Conservation (phyloP, 2,329 filamentous ascomycete genomes). For the Pseudocercospora fijiensis region DNA sequence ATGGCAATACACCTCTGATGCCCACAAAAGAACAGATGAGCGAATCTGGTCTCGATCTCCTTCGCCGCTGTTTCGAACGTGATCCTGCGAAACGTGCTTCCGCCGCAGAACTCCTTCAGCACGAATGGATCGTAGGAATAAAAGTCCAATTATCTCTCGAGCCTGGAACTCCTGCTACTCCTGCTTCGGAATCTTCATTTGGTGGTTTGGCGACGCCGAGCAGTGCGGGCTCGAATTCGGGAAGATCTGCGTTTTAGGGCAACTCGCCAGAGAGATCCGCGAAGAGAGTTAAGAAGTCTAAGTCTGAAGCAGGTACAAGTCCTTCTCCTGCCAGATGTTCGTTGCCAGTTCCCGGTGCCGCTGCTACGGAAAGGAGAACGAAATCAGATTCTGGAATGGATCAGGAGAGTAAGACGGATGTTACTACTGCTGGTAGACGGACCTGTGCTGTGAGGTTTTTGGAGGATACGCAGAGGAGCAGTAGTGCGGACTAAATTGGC, state of each 20-base stretch:
- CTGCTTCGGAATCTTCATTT: slow-evolving; percentile 26
- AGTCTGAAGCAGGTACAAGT: not conserved
- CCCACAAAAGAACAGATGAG: slow-evolving; percentile 82
- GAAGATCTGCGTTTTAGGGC: slow-evolving; percentile 1
- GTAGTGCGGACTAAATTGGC: not conserved
- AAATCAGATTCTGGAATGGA: not conserved
- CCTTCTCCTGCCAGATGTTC: not conserved
- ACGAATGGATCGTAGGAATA: slow-evolving; percentile 74
- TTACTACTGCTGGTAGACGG: too few relatives aligned
- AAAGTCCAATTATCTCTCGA: slow-evolving; percentile 49
- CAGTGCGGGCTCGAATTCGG: slow-evolving; percentile 10
- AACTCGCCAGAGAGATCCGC: not conserved
- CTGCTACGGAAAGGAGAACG: not conserved
- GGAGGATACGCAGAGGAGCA: not conserved
- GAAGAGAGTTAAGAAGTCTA: not conserved
- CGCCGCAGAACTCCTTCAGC: slow-evolving; percentile 85
- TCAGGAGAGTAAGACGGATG: not conserved
- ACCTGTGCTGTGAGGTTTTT: not conserved
- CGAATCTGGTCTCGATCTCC: slow-evolving; percentile 79
- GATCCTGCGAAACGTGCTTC: slow-evolving; percentile 77
- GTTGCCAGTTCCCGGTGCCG: not conserved
- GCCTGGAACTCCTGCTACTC: slow-evolving; percentile 48
- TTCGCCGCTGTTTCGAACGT: slow-evolving; percentile 80
- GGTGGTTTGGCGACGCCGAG: slow-evolving; percentile 16
- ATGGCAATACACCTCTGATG: slow-evolving; percentile 87